Evolutionary conservation across 2,329 filamentous ascomycete genomes (phyloP).

Genomic region (Monosporascus sp.): DNA sequence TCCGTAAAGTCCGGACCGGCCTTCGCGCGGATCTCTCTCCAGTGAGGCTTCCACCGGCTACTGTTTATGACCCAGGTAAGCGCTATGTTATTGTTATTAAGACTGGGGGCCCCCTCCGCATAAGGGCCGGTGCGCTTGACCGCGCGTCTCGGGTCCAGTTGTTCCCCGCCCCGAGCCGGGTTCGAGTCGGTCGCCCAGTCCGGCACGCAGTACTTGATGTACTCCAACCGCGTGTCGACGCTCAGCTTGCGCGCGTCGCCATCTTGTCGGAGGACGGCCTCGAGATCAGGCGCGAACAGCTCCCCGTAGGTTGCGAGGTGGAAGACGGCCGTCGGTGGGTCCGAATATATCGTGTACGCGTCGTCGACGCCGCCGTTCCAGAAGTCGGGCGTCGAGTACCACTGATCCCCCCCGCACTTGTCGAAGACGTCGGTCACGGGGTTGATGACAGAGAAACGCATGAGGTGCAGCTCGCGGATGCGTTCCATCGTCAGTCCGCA

Average conservation of each 20-base stretch:
- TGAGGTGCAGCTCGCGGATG: slow-evolving; percentile 9
- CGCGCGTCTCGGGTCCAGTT: slow-evolving; percentile 23
- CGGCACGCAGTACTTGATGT: slow-evolving; percentile 11
- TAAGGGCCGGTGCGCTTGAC: neutral
- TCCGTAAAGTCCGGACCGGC: slow-evolving; percentile 4
- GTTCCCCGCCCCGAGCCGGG: neutral
- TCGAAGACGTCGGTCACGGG: slow-evolving; percentile 9
- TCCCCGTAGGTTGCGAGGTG: slow-evolving; percentile 14
- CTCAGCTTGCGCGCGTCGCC: neutral
- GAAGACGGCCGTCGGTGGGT: slow-evolving; percentile 3
- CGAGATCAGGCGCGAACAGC: slow-evolving; percentile 14
- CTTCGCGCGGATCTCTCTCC: slow-evolving; percentile 3
- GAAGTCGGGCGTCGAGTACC: neutral
- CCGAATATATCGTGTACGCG: slow-evolving; percentile 5
- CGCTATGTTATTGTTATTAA: neutral
- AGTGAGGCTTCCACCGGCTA: slow-evolving; percentile 1
- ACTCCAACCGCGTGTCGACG: slow-evolving; percentile 10
- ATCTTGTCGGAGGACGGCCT: slow-evolving; percentile 2
- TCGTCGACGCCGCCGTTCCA: slow-evolving; percentile 3
- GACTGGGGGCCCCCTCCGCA: neutral
- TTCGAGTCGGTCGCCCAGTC: neutral
- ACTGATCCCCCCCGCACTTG: slow-evolving; percentile 3
- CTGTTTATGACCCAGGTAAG: slow-evolving; percentile 5
- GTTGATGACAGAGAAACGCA: slow-evolving; percentile 11
- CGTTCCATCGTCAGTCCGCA: slow-evolving; percentile 11